Conservation (phyloP, 2,329 filamentous ascomycete genomes). For the Lachnellula subtilissima region DNA sequence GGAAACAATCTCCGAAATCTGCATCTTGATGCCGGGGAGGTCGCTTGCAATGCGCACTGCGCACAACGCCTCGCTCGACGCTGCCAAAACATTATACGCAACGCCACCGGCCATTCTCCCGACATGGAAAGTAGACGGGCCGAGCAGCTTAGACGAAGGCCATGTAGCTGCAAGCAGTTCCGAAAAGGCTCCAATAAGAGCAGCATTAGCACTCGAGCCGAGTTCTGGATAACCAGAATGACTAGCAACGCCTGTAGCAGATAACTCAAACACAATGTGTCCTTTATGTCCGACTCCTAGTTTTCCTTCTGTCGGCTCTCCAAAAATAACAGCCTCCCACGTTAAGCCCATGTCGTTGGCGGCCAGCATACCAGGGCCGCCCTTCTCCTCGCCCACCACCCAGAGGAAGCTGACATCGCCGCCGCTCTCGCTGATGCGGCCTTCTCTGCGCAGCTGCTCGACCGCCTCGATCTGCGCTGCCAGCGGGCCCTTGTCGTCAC, state of each 20-base stretch:
- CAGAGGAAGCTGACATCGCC: constrained; percentile 55
- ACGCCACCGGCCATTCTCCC: constrained; percentile 73
- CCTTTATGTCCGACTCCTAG: constrained; percentile 93
- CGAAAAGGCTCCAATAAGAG: constrained; percentile 65
- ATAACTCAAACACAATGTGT: constrained; percentile 60
- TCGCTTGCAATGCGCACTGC: constrained; percentile 16
- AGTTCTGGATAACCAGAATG: constrained; percentile 91
- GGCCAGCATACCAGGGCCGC: constrained; percentile 73
- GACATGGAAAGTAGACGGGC: constrained; percentile 82
- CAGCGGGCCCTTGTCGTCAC: constrained; percentile 63
- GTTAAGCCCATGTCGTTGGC: constrained; percentile 42
- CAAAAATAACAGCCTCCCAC: constrained; percentile 73
- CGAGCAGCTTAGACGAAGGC: constrained; percentile 69
- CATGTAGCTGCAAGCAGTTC: constrained; percentile 63
- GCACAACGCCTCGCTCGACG: constrained; percentile 41
- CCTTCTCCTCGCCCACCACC: constrained; percentile 75
- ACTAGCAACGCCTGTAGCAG: constrained; percentile 66
- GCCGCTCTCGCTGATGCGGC: constrained; percentile 29
- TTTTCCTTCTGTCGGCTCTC: constrained; percentile 83
- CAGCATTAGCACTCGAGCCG: constrained; percentile 75
- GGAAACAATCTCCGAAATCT: not conserved
- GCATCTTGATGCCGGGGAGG: not conserved
- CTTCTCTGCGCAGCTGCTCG: constrained; percentile 42
- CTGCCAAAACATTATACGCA: constrained; percentile 79
- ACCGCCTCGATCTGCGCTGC: constrained; percentile 70